Evolutionary conservation across 2,329 filamentous ascomycete species (phyloP).

Genomic region (Colletotrichum costaricense): DNA sequence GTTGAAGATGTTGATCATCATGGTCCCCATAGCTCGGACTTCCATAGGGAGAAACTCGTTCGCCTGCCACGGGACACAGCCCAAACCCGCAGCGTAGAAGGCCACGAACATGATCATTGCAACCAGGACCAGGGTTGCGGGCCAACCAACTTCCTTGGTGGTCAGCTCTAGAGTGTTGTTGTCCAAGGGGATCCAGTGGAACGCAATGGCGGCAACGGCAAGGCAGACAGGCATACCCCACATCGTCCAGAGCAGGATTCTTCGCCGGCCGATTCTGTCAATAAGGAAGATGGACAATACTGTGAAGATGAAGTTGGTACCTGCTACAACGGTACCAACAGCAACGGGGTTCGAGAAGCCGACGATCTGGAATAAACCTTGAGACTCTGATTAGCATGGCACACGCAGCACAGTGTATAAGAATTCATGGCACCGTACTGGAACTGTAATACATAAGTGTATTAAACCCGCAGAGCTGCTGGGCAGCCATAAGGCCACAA

Average conservation of each 20-base stretch:
- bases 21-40: conserved; percentile 58
- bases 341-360: conserved; percentile 51
- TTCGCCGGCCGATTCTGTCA: conserved; percentile 57
- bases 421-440: no score
- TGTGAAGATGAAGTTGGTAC: conserved; percentile 62
- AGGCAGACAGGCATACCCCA: conserved; percentile 22
- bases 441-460: conserved; percentile 34
- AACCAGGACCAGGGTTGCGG: background rate
- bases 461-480: conserved; percentile 39
- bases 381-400: no score
- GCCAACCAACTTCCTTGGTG: conserved; percentile 7
- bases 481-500: conserved; percentile 56
- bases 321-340: conserved; percentile 55
- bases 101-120: conserved; percentile 39
- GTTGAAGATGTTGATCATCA: conserved; percentile 58
- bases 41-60: conserved; percentile 48
- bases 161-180: conserved; percentile 6
- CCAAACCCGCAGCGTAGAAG: conserved; percentile 39
- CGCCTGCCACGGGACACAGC: conserved; percentile 38
- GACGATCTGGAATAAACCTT: conserved; percentile 36
- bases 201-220: conserved; percentile 1
- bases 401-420: no score
- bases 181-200: conserved; percentile 18
- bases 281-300: conserved; percentile 58
- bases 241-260: conserved; percentile 54